Evolutionary conservation across 2,329 filamentous ascomycete species (phyloP), one percentile per base, ranked within the genome.

Genomic region (Intubia oerlemansii): DNA sequence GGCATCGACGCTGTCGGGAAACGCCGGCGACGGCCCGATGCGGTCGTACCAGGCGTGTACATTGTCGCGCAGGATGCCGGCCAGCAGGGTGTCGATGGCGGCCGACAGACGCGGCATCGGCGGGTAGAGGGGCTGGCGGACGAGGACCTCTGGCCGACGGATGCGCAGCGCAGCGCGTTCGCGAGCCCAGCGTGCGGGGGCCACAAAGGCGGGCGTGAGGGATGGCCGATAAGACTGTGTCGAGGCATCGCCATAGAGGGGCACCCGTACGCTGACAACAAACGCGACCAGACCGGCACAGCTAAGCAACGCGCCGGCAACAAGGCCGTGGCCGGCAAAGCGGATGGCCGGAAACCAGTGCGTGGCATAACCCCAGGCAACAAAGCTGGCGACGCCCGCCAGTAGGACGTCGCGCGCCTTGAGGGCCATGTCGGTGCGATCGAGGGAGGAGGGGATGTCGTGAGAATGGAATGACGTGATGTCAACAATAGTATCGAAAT

Each of bases 341-440:
- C 81, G 80, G 39, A 95, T 57, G 34, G 70, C 56, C 17, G 85
- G 82, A 42, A 82, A 59, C 72, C 77, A 90, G 54, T 77, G 72
- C 40, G 80, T 73, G 34, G 75, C 64, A 48, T 84, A 74, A 36
- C 79, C 78, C 85, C 85, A 95, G 47, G 80, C 74, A 48, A 93
- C 58, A 51, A 92, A 80, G 49, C 60, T 64, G 49, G 62, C 69
- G 47, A 75, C 49, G 49, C 62, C 64, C 48, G 70, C 69, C 51
- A 77, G 50, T 48, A 68, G 60, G 50, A 72, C 61, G 64, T 82
- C 64, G 61, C 66, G 69, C 55, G 68, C 66, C 59, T 68, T 67
- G 56, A 80, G 60, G 61, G 67, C 71, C 75, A 77, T 70, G 31
- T 25, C 22, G 17, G 25, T 13, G 25, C 11, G 27, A 24, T 7